Conservation (phyloP, 169 alveolate species). For the Plasmodium yoelii region DNA sequence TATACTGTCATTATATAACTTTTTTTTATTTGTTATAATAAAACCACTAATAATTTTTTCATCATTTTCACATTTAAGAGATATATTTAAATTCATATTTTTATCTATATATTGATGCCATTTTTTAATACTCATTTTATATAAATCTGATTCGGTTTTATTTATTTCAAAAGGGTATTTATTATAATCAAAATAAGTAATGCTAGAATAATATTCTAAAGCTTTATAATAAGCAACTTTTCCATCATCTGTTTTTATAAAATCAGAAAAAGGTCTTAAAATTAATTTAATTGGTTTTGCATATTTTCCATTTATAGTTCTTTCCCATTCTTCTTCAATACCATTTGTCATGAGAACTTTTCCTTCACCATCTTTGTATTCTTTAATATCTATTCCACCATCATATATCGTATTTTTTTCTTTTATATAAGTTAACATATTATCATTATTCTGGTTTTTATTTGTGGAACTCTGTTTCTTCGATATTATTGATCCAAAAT, state of each 20-base stretch:
- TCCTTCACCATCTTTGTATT: neutral
- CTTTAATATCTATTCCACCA: slow-evolving; percentile 20
- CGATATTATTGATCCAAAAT: slow-evolving; percentile 53
- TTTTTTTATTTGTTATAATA: slow-evolving; percentile 57
- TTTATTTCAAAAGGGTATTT: slow-evolving; percentile 26
- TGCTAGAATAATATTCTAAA: slow-evolving; percentile 66
- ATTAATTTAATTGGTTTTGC: slow-evolving; percentile 64
- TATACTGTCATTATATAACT: slow-evolving; percentile 5
- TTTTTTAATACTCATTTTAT: slow-evolving; percentile 56
- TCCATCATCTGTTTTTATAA: slow-evolving; percentile 47
- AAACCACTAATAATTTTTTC: slow-evolving; percentile 73
- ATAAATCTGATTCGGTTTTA: slow-evolving; percentile 38
- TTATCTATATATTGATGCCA: slow-evolving; percentile 66
- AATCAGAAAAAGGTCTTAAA: slow-evolving; percentile 69
- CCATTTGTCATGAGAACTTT: neutral
- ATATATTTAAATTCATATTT: slow-evolving; percentile 57
- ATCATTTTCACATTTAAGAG: slow-evolving; percentile 34
- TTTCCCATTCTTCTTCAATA: slow-evolving; percentile 39
- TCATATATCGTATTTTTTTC: slow-evolving; percentile 28
- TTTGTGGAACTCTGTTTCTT: neutral
- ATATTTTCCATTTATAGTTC: slow-evolving; percentile 32
- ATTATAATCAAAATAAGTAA: slow-evolving; percentile 56
- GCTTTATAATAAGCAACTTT: slow-evolving; percentile 55
- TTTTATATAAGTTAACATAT: slow-evolving; percentile 28
- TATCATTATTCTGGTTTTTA: neutral